phyloP scores from a whole-genome alignment of 306 rosid species.

The Inga oerstediana region DNA sequence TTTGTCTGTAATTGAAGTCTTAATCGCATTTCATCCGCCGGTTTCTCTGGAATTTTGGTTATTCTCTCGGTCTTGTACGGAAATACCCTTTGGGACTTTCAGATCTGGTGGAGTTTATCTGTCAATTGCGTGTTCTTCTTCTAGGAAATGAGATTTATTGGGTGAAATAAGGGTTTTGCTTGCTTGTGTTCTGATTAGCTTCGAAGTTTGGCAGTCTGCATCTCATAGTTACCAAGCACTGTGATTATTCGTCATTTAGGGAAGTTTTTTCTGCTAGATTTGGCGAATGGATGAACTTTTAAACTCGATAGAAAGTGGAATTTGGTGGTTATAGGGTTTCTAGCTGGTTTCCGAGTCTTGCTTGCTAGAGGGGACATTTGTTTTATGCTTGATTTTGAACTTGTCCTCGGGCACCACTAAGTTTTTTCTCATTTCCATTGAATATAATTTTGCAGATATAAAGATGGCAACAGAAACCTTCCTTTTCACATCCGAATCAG shows the following conservation, averaged over 20 bases:
- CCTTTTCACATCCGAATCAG: constrained; percentile 54
- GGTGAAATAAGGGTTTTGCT: constrained; percentile 2
- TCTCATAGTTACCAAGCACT: not conserved
- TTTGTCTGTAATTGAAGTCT: not conserved
- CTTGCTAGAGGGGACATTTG: not conserved
- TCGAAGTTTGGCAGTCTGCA: not conserved
- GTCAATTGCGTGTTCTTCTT: not conserved
- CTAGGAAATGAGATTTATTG: not conserved
- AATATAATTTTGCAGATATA: constrained; percentile 15
- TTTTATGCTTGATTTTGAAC: not conserved
- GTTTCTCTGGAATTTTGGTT: not conserved
- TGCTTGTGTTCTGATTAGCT: not conserved
- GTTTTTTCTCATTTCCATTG: not conserved
- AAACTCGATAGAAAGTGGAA: not conserved
- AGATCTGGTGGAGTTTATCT: constrained; percentile 40
- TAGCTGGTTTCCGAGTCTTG: not conserved
- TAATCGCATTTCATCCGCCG: not conserved
- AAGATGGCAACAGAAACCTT: constrained; percentile 48
- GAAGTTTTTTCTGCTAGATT: not conserved
- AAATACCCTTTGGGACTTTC: not conserved
- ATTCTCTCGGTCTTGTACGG: not conserved
- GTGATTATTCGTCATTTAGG: not conserved
- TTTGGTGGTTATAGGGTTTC: not conserved
- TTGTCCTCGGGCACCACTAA: not conserved
- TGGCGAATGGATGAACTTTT: not conserved